Percentiles rank a stretch among this genome's conserved stretches.
Evolutionary conservation across 495 filamentous ascomycete species (phyloP).

Genomic region (Penicillium malachiteum): DNA sequence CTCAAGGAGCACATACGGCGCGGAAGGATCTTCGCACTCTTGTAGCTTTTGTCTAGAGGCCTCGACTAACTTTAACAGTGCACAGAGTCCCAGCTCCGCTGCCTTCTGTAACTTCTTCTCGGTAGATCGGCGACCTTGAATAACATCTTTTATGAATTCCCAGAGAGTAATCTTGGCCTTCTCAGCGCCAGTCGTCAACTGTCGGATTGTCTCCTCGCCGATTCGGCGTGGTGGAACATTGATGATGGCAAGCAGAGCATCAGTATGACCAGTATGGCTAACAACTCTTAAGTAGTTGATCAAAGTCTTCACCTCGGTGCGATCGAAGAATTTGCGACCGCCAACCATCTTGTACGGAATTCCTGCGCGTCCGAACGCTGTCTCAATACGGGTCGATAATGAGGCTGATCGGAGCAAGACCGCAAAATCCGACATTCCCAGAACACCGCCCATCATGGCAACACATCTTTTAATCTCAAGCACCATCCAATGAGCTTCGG

Average conservation of each 20-base stretch:
- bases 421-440: conserved; percentile 77
- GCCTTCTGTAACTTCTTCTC: conserved; percentile 67
- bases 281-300: conserved; percentile 88
- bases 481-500: conserved; percentile 87
- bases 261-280: conserved; percentile 83
- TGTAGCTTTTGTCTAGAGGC: conserved; percentile 58
- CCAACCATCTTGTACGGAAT: conserved; percentile 95
- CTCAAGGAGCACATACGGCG: conserved; percentile 69
- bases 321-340: conserved; percentile 88
- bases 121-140: conserved; percentile 64
- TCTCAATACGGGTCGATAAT: conserved; percentile 82
- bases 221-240: conserved; percentile 81
- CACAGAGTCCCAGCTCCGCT: conserved; percentile 63
- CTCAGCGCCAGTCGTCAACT: conserved; percentile 73
- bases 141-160: conserved; percentile 65
- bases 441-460: conserved; percentile 67
- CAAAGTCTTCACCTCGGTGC: conserved; percentile 83
- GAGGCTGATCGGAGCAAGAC: conserved; percentile 82
- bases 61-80: conserved; percentile 62
- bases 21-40: conserved; percentile 45
- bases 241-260: conserved; percentile 80
- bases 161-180: conserved; percentile 67
- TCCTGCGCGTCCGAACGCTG: conserved; percentile 78
- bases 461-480: conserved; percentile 74
- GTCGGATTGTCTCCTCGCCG: conserved; percentile 74